These are phyloP conservation scores for Musa acuminata DNA, from an alignment of 176 grass and related monocot genomes.

Conservation along the genomic window DNA sequence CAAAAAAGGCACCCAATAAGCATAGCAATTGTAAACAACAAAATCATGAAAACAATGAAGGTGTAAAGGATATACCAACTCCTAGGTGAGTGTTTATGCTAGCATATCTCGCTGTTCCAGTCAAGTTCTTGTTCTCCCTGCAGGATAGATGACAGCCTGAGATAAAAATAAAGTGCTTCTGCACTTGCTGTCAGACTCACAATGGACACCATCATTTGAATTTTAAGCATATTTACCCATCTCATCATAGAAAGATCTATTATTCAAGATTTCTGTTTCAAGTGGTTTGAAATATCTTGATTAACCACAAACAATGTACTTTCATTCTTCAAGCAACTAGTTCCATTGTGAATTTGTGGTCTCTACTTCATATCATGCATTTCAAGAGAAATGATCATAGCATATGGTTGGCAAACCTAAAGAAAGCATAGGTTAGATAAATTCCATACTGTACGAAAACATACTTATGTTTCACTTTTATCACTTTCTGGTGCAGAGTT, in stretches of 20 bases:
- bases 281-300: neutral
- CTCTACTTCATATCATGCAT: neutral
- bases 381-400: neutral
- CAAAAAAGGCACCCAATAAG: neutral
- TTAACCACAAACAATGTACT: neutral
- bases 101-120: conserved; percentile 16
- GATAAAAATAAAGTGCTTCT: neutral
- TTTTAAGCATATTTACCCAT: neutral
- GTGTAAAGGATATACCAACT: neutral
- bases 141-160: neutral
- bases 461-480: neutral
- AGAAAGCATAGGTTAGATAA: neutral
- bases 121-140: conserved; percentile 17
- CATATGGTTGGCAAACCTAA: neutral
- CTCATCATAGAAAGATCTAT: neutral
- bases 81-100: conserved; percentile 16
- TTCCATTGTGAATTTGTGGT: neutral
- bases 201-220: neutral
- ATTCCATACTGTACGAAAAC: neutral
- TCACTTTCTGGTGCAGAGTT: neutral
- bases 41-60: neutral
- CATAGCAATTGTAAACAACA: neutral
- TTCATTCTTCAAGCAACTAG: neutral
- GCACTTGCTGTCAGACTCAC: neutral
- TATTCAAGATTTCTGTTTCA: neutral